A percentile compares a stretch with the other conserved stretches of the same genome.
phyloP scores from a whole-genome alignment of 495 filamentous ascomycete species.

The Diplogelasinospora grovesii region DNA sequence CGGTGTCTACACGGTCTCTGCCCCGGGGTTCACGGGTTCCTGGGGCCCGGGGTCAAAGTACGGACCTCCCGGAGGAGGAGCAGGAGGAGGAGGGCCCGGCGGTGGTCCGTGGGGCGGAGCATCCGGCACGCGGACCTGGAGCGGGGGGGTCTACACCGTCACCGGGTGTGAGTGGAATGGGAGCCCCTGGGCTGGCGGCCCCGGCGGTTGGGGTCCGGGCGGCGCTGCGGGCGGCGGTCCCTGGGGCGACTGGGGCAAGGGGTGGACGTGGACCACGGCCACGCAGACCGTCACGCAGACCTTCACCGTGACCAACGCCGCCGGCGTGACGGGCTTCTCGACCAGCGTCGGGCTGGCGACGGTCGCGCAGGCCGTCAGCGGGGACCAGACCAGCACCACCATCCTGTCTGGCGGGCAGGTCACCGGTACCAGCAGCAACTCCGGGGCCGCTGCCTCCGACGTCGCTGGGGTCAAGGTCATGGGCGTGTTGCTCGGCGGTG shows the following conservation, averaged over 20 bases:
- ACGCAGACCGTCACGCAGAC: constrained; percentile 29
- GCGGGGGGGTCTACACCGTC: constrained; percentile 39
- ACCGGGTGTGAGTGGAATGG: constrained; percentile 42
- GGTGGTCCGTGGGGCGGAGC: not conserved
- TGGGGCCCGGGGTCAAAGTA: constrained; percentile 26
- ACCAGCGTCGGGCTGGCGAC: constrained; percentile 34
- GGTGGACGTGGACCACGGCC: constrained; percentile 30
- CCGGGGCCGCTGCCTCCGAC: not conserved
- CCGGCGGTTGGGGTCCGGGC: constrained; percentile 33
- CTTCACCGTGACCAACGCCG: constrained; percentile 33
- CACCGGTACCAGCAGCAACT: not conserved
- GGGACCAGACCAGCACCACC: constrained; percentile 28
- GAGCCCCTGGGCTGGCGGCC: constrained; percentile 41
- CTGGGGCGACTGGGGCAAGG: constrained; percentile 41
- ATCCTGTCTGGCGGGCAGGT: constrained; percentile 11
- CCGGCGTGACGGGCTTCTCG: constrained; percentile 22
- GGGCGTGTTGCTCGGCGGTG: constrained; percentile 32
- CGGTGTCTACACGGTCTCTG: constrained; percentile 34
- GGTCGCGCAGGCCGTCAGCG: constrained; percentile 34
- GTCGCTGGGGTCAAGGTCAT: constrained; percentile 29
- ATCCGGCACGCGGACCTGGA: constrained; percentile 29
- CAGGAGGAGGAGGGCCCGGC: constrained; percentile 7
- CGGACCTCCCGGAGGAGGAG: constrained; percentile 7
- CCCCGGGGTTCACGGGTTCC: constrained; percentile 32
- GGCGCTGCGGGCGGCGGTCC: constrained; percentile 28